Percentiles rank a stretch among this genome's conserved stretches.
Conservation (phyloP, 371 early-diverging fungal species). For the Haplosporangium sp. region DNA sequence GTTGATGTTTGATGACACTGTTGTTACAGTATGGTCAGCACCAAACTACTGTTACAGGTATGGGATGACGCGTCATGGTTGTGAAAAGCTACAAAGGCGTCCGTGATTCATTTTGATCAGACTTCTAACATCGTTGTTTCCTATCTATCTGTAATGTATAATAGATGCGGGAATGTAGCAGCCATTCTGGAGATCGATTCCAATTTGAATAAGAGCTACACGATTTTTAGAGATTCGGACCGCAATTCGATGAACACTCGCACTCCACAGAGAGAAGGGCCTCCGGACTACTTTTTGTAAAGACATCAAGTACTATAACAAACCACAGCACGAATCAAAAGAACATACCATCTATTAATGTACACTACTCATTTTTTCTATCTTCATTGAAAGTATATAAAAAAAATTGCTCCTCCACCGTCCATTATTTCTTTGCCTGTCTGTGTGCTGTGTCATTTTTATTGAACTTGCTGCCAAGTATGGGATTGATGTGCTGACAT, state of each 20-base stretch:
- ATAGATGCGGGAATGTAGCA: constrained; percentile 98
- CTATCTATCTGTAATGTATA: not conserved
- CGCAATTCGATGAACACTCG: constrained; percentile 63
- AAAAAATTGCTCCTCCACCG: not conserved
- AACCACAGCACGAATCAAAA: not conserved
- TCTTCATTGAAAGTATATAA: not conserved
- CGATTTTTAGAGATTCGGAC: constrained; percentile 87
- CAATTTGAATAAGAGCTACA: constrained; percentile 83
- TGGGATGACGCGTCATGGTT: not conserved
- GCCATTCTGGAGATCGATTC: constrained; percentile 98
- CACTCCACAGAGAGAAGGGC: constrained; percentile 72
- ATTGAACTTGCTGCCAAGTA: too few relatives aligned
- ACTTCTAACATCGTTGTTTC: not conserved
- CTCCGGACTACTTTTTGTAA: constrained; percentile 94
- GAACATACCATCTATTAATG: not conserved
- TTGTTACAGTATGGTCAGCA: constrained; percentile 99
- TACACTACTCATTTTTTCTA: not conserved
- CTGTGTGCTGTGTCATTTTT: too few relatives aligned
- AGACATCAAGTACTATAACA: not conserved
- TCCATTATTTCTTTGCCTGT: too few relatives aligned
- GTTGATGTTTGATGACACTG: constrained; percentile 93
- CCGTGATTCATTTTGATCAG: constrained; percentile 9
- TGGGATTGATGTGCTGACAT: too few relatives aligned
- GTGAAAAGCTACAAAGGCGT: not conserved
- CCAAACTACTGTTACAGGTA: constrained; percentile 99